Evolutionary conservation across 345 rosid genomes (phyloP).

Genomic region (Conringia planisiliqua): DNA sequence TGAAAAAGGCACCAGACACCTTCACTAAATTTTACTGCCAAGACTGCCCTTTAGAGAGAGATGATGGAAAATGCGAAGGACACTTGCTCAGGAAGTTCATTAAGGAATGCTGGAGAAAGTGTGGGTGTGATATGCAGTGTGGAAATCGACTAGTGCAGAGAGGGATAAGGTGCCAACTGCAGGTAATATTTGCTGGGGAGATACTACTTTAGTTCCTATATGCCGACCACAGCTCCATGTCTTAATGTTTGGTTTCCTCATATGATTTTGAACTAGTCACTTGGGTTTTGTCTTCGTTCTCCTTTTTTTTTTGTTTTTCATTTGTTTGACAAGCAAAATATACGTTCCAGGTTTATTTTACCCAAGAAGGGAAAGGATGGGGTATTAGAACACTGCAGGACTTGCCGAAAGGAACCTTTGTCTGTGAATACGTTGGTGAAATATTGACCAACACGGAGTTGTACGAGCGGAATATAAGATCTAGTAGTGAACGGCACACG

Average conservation of each 20-base stretch:
- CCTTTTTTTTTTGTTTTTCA: background rate
- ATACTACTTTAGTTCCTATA: background rate
- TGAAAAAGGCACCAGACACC: slow-evolving; percentile 36
- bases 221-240: background rate
- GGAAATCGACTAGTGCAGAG: slow-evolving; percentile 81
- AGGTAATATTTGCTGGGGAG: slow-evolving; percentile 44
- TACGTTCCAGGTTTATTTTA: slow-evolving; percentile 65
- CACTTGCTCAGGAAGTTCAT: slow-evolving; percentile 77
- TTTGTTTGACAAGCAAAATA: slow-evolving; percentile 11
- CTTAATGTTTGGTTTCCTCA: background rate
- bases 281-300: background rate
- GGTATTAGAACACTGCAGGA: slow-evolving; percentile 75
- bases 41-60: slow-evolving; percentile 72
- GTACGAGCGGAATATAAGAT: slow-evolving; percentile 45
- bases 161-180: slow-evolving; percentile 63
- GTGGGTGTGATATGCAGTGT: slow-evolving; percentile 76
- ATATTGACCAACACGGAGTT: slow-evolving; percentile 70
- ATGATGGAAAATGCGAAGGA: slow-evolving; percentile 70
- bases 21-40: slow-evolving; percentile 52
- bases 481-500: slow-evolving; percentile 39
- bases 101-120: slow-evolving; percentile 92
- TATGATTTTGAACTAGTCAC: background rate
- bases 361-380: slow-evolving; percentile 78
- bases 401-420: slow-evolving; percentile 86
- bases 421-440: slow-evolving; percentile 88